A percentile compares a stretch with the other conserved stretches of the same genome.
Evolutionary conservation across 345 rosid genomes (phyloP).

Genomic region (Nephelium lappaceum): DNA sequence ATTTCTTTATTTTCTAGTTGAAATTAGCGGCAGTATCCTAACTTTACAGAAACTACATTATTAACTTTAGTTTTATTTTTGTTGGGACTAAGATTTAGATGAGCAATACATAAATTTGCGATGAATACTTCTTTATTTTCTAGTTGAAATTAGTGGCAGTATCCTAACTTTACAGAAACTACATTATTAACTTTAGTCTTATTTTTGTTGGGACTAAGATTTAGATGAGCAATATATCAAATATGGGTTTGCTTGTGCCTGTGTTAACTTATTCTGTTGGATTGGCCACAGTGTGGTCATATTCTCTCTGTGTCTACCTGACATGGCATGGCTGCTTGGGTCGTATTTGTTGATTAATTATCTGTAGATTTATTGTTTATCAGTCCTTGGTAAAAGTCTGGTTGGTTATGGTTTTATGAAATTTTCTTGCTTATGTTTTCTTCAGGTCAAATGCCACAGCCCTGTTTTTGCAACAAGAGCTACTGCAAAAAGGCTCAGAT

Average conservation of each 20-base stretch:
- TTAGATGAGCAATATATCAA: background rate
- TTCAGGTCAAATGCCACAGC: conserved; percentile 85
- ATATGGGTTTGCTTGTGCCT: background rate
- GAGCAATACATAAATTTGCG: background rate
- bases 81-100: background rate
- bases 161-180: background rate
- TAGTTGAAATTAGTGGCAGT: background rate
- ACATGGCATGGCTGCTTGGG: background rate
- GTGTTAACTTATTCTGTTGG: background rate
- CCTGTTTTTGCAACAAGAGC: conserved; percentile 91
- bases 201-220: background rate
- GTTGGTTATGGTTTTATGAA: background rate
- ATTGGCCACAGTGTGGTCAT: background rate
- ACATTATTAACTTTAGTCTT: background rate
- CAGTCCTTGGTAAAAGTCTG: background rate
- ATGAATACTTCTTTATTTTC: background rate
- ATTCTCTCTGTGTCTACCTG: background rate
- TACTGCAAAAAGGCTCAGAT: conserved; percentile 73
- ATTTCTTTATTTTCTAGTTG: too few species aligned
- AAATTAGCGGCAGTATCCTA: background rate
- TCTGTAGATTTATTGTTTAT: conserved; percentile 5
- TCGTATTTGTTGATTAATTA: background rate
- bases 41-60: background rate
- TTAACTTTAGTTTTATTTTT: background rate
- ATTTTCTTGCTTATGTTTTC: conserved; percentile 13